Conservation (phyloP, 116 monocot species). For the Trichopus zeylanicus region DNA sequence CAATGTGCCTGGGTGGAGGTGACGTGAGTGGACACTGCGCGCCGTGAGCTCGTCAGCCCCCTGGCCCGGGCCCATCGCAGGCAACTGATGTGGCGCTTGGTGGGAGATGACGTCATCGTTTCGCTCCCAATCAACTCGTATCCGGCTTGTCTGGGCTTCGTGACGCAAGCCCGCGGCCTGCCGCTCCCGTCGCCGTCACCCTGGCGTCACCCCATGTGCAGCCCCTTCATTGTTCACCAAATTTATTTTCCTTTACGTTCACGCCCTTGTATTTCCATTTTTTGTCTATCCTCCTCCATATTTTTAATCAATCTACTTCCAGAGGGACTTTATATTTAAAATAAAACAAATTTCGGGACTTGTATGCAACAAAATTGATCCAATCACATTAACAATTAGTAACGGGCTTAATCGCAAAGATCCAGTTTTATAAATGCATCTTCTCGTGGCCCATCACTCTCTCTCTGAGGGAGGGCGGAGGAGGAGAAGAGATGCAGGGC, state of each 20-base stretch:
- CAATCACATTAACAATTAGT: not conserved
- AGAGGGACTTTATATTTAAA: not conserved
- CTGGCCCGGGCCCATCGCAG: not conserved
- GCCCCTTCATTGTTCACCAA: too few species aligned
- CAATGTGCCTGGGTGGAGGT: not conserved
- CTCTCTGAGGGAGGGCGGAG: not conserved
- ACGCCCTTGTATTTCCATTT: too few species aligned
- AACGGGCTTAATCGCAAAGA: not conserved
- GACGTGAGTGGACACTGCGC: not conserved
- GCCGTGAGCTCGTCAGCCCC: not conserved
- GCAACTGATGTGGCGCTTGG: not conserved
- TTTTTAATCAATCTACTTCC: not conserved
- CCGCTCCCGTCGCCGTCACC: not conserved
- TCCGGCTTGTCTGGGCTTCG: not conserved
- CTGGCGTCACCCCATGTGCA: constrained; percentile 1
- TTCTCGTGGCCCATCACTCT: not conserved
- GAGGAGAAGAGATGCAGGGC: constrained; percentile 11
- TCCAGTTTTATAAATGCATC: not conserved
- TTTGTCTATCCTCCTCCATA: not conserved
- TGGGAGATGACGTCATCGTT: not conserved
- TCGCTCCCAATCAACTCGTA: not conserved
- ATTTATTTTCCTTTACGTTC: too few species aligned
- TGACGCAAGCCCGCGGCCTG: not conserved
- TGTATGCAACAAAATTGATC: too few species aligned
- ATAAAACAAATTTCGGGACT: not conserved